Evolutionary conservation across 73 alveolate genomes (phyloP).

Genomic region (Strombidium stylifer): DNA sequence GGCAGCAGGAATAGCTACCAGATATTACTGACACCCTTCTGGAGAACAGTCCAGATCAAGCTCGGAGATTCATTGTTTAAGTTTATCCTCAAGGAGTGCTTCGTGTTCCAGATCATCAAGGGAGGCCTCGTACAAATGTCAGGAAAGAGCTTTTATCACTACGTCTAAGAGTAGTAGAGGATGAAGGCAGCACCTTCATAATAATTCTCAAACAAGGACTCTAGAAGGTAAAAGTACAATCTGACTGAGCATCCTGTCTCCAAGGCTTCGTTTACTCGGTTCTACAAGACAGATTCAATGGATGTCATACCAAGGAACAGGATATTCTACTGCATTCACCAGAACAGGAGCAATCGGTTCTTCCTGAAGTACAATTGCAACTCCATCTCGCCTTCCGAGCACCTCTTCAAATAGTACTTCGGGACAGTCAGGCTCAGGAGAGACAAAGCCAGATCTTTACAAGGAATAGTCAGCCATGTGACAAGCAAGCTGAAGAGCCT

Average conservation of each 20-base stretch:
- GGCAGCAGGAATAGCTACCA: too few relatives aligned
- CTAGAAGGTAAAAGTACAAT: constrained; percentile 40
- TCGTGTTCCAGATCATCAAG: constrained; percentile 40
- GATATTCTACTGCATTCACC: constrained; percentile 56
- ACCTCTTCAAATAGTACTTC: too few relatives aligned
- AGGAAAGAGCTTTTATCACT: constrained; percentile 43
- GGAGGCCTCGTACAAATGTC: constrained; percentile 42
- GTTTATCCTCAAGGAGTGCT: constrained; percentile 34
- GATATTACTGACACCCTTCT: constrained; percentile 15
- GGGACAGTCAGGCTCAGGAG: too few relatives aligned
- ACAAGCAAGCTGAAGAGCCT: too few relatives aligned
- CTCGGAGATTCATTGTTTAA: constrained; percentile 38
- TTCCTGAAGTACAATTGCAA: constrained; percentile 29
- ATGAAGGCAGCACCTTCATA: constrained; percentile 13
- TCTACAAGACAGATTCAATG: not conserved
- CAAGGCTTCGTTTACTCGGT: not conserved
- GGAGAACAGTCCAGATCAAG: constrained; percentile 37
- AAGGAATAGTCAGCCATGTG: too few relatives aligned
- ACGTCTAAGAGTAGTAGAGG: constrained; percentile 20
- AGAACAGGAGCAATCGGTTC: constrained; percentile 50
- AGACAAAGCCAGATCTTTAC: too few relatives aligned
- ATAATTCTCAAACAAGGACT: not conserved
- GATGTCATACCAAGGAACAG: constrained; percentile 49
- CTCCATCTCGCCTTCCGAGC: not conserved
- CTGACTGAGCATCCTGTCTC: constrained; percentile 21